These are phyloP conservation scores for Babjeviella inositovora DNA, from an alignment of 805 yeast species.

Conservation along the genomic window DNA sequence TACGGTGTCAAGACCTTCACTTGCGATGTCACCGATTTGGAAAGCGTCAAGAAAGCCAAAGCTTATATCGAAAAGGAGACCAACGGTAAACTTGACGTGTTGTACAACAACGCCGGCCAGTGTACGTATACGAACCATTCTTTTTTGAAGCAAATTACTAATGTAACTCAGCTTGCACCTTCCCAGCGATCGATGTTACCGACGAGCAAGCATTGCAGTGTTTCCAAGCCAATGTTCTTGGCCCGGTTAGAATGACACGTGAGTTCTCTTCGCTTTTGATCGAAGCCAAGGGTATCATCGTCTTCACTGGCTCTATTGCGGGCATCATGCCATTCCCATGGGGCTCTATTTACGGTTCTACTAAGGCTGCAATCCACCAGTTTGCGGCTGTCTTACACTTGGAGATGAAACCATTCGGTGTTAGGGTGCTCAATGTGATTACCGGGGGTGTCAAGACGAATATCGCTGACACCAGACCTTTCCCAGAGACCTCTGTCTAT, in stretches of 20 bases:
- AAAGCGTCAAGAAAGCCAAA: conserved; percentile 27
- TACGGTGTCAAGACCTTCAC: conserved; percentile 26
- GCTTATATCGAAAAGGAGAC: conserved; percentile 20
- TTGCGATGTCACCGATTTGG: conserved; percentile 41
- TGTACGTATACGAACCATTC: too few relatives aligned
- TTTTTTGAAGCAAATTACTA: too few relatives aligned
- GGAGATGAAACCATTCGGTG: conserved; percentile 64
- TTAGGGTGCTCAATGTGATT: conserved; percentile 48
- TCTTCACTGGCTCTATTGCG: conserved; percentile 61
- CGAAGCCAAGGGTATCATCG: conserved; percentile 50
- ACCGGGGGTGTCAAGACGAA: conserved; percentile 69
- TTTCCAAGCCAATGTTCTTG: conserved; percentile 54
- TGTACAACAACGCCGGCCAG: conserved; percentile 67
- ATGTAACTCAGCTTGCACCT: conserved; percentile 65
- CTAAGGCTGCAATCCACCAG: conserved; percentile 66
- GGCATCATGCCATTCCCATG: conserved; percentile 60
- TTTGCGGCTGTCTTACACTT: conserved; percentile 46
- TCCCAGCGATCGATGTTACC: conserved; percentile 52
- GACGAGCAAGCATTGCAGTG: conserved; percentile 34
- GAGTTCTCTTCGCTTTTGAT: conserved; percentile 40
- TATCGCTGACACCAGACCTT: conserved; percentile 48
- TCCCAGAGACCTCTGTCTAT: conserved; percentile 38
- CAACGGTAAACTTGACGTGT: conserved; percentile 35
- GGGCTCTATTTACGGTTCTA: conserved; percentile 45
- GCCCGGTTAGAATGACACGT: conserved; percentile 47